Base-by-base conservation (phyloP, 352 stramenopile genomes). In the Phytopythium chamaehyphon region DNA sequence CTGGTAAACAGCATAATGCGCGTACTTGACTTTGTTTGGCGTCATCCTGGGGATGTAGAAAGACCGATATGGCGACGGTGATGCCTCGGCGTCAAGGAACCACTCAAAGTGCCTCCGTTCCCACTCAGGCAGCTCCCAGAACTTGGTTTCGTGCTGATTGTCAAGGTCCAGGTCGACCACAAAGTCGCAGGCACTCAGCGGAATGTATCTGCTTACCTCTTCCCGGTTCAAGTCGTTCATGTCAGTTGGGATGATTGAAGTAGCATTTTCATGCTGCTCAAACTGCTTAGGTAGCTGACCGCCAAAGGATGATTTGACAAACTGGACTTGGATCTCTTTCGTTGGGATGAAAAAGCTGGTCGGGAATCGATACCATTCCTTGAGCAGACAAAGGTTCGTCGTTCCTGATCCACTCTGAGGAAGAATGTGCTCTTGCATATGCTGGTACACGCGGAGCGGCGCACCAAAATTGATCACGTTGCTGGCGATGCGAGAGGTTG, bases 351-450 rank as follows among this genome's bases (percentile, higher is more conserved):
- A 98, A 62, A 98, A 99, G 42, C 77, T 97, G 15, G 90, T 90
- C 0, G 96, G 94, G 64, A 98, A 99, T 39, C 93, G 76, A 74
- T 99, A 93, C 97, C 97, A 99, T 88, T 99, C 97, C 58, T 96
- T 97, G 39, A 91, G 88, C n/a, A 97, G 82, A 65, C 97, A 99
- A 21, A 99, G 69, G 16, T 56, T 86, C 28, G 57, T 40, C 59
- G 58, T 2, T 44, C 55, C 44, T 24, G 65, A 7, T 19, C 63
- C 52, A 9, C 54, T 54, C 21, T 68, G 75, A n/a, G 78, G 77
- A 11, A 89, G 57, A 43, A 88, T 58, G 22, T 80, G 69, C 33
- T 81, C 64, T 47, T 78, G 62, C 10, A 90, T 52, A 57, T 90
- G 76, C 6, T 81, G 65, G 57, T 91, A 93, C 19, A 93, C 66